Percentiles rank a stretch among this genome's conserved stretches.
Evolutionary conservation across 2,329 filamentous ascomycete genomes (phyloP).

Genomic region (Gliomastix tumulicola): DNA sequence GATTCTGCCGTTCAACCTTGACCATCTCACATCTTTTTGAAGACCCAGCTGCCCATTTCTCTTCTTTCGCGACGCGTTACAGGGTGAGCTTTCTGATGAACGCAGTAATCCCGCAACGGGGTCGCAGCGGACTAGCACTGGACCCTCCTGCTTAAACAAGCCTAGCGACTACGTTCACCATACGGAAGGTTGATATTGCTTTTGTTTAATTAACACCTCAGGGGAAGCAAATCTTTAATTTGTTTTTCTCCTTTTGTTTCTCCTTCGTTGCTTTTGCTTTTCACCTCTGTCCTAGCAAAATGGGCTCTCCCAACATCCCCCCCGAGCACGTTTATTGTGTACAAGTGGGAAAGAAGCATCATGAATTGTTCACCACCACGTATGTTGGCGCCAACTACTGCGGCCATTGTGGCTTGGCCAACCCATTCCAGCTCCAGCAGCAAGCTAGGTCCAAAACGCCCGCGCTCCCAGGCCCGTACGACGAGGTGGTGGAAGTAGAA

Average conservation of each 20-base stretch:
- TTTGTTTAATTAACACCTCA: conserved; percentile 3
- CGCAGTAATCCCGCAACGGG: background rate
- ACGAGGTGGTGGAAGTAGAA: conserved; percentile 5
- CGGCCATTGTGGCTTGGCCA: conserved; percentile 3
- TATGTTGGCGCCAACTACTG: conserved; percentile 4
- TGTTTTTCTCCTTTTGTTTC: too few species aligned
- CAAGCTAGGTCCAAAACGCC: conserved; percentile 1
- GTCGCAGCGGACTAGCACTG: conserved; percentile 3
- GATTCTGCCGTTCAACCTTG: too few species aligned
- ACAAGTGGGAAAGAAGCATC: conserved; percentile 4
- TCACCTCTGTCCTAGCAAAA: conserved; percentile 2
- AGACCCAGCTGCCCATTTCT: too few species aligned
- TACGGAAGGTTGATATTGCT: conserved; percentile 2
- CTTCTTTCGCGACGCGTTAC: too few species aligned
- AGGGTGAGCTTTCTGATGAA: too few species aligned
- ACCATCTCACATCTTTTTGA: too few species aligned
- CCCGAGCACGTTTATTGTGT: conserved; percentile 4
- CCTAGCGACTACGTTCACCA: conserved; percentile 3
- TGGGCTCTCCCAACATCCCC: conserved; percentile 3
- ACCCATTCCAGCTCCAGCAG: conserved; percentile 2
- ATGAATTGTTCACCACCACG: conserved; percentile 5
- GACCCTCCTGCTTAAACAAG: conserved; percentile 1
- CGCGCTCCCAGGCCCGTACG: too few species aligned
- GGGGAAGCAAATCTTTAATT: too few species aligned
- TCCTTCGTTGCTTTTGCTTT: conserved; percentile 1